Base-by-base conservation (phyloP, 176 grass and related monocot genomes). In the Ensete ventricosum region DNA sequence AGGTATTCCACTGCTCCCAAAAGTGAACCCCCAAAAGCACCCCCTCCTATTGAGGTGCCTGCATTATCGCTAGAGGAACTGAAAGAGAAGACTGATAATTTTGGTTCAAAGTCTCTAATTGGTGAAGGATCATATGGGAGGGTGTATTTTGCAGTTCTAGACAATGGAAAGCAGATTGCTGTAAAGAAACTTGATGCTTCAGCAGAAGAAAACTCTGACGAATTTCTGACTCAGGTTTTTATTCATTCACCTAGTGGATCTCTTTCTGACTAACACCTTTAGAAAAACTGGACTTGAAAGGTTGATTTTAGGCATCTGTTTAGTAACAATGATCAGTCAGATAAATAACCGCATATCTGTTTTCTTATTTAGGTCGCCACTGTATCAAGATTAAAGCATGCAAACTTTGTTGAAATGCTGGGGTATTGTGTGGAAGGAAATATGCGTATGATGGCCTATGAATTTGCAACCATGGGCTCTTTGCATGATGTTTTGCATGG, bases 401-500 rank as follows among this genome's bases (percentile, higher is more conserved):
- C 78, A 34, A 81, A 91, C 78, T 69, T 91, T 85, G 82, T 85
- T 71, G 85, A 85, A 77, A 80, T 91, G 89, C 34, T 91, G 65
- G 89, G 89, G n/a, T 91, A 91, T 75, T 91, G 76, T 81, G 85
- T 88, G 77, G 83, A 85, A n/a, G 85, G 83, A 52, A 87, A 78
- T 77, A 79, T 83, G 60, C 85, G 82, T 75, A 77, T 91, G 69
- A 53, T 91, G 12, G 85, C 85, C 52, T 91, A 91, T 67, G 89
- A 91, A 81, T 91, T 91, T 78, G 89, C 89, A 74, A 87, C 89
- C 2, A 91, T 87, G 85, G 85, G 89, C 72, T 91, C 89, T 43
- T 78, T 91, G 74, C 89, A 91, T 75, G 89, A 91, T 85, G 84
- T 91, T 83, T 82, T 91, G 78, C 89, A 91, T 72, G 89, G 89